These are phyloP conservation scores for Phytophthora hybrid DNA, from an alignment of 352 stramenopile species.

Conservation along the genomic window DNA sequence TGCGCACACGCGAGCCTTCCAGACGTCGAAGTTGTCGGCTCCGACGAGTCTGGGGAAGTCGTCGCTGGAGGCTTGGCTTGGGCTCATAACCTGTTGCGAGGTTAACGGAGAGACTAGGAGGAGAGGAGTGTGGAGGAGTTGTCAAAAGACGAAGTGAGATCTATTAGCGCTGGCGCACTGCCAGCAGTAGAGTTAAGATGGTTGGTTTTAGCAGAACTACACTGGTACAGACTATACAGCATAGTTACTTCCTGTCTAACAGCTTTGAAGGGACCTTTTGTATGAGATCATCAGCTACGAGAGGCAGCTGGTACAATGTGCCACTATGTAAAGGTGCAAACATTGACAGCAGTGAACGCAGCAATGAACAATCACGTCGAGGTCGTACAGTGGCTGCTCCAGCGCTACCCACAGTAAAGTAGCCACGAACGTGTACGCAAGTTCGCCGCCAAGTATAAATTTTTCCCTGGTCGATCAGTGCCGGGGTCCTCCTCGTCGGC, in stretches of 20 bases:
- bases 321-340: not conserved
- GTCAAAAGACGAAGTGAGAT: not conserved
- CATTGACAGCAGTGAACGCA: no score
- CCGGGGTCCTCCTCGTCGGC: no score
- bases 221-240: not conserved
- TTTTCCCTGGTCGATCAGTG: no score
- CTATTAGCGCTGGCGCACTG: not conserved
- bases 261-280: not conserved
- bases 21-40: conserved; percentile 2
- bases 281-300: not conserved
- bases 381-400: no score
- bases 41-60: conserved; percentile 17
- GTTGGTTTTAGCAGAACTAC: not conserved
- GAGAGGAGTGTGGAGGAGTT: not conserved
- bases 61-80: conserved; percentile 16
- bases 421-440: no score
- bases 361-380: no score
- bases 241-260: not conserved
- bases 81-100: conserved; percentile 15
- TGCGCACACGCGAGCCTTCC: conserved; percentile 7
- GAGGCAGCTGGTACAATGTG: not conserved
- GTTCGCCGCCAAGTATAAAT: no score
- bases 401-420: no score
- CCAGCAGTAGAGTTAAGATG: not conserved
- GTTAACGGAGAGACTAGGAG: not conserved